Base-by-base conservation (phyloP, 495 filamentous ascomycete species). In the Evernia prunastri region DNA sequence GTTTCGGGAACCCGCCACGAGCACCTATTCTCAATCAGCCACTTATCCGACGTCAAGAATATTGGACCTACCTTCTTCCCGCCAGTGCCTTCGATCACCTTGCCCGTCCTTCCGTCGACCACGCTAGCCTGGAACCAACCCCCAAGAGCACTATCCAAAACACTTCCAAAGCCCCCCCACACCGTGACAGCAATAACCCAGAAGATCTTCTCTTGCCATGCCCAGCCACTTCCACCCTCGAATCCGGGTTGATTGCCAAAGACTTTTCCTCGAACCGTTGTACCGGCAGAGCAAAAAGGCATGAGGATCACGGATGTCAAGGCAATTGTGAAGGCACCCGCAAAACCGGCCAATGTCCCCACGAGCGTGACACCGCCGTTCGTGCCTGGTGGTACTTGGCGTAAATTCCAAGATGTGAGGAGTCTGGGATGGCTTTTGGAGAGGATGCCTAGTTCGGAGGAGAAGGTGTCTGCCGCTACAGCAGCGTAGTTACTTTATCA, bases 361-460 rank as follows among this genome's bases (percentile, higher is more conserved):
- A 79, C 77, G 3, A 82, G 63, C 0, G 91, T 93, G 12, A 98
- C 87, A 7, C 91, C 94, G 25, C 94, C 94, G 71, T 98, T 98
- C 33, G 95, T 97, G 13, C 94, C 94, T 4, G 83, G 84, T 0
- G 93, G 92, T 0, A 97, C 95, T 67, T 84, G 79, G 18, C 85
- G 82, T 17, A 92, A 76, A 27, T 80, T 89, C 29, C 82, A 82
- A 33, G 90, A 90, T 7, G 91, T 96, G 61, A 98, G 91, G n/a
- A 98, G 83, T 23, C 91, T 82, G 1, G 94, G 94, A 43, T 80
- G 76, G 29, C 80, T 81, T 64, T 81, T 86, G 23, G 92, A 87
- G 23, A 97, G 81, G 56, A 98, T 98, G 10, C 94, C 94, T 18
- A 97, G 85, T 75, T 98, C 94, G 17, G 92, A 97, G 61, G 89